Base-by-base conservation (phyloP, 139 green algal species). In the Chlorella sp. region DNA sequence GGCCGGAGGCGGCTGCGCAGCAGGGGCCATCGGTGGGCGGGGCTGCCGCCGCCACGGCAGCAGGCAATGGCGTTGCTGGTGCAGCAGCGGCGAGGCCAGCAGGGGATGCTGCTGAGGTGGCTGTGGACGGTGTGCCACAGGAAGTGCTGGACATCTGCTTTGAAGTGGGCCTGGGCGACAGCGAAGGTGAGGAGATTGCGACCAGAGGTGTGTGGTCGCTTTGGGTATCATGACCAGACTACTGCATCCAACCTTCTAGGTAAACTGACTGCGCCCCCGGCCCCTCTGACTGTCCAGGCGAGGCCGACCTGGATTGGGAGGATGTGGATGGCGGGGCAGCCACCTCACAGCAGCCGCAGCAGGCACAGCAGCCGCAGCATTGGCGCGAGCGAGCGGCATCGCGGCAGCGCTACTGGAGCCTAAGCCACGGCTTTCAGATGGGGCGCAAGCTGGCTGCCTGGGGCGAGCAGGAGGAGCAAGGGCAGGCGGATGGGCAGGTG, bases 391-490 rank as follows among this genome's bases (percentile, higher is more conserved):
- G 95, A 1, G 93, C 92, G 79, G 63, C 78, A 11, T 64, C 88
- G 60, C 88, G 95, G 5, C 95, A 98, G 80, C 90, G 92, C 67
- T 96, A 95, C 84, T 98, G 95, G 95, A 97, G 91, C 90, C 88
- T 85, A 0, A 92, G 85, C 36, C 92, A 96, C 34, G 96, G 96
- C 39, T 98, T 98, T 86, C 88, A 91, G 56, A 90, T 96, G 70
- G 96, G 96, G 0, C 88, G 96, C n/a, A 97, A 96, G 86, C 91
- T 98, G 63, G 93, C 80, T 4, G 91, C 97, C 39, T 98, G 96
- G 96, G 91, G 89, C 25, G 65, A 67, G 60, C 28, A 75, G 69
- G 69, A 11, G 69, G 69, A 87, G 28, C 74, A 64, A 7, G 85
- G 83, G 56, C 60, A 12, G 73, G 36, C 17, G 72, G 55, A 74